Conservation (phyloP, 495 filamentous ascomycete genomes). For the Trichoderma reesei region DNA sequence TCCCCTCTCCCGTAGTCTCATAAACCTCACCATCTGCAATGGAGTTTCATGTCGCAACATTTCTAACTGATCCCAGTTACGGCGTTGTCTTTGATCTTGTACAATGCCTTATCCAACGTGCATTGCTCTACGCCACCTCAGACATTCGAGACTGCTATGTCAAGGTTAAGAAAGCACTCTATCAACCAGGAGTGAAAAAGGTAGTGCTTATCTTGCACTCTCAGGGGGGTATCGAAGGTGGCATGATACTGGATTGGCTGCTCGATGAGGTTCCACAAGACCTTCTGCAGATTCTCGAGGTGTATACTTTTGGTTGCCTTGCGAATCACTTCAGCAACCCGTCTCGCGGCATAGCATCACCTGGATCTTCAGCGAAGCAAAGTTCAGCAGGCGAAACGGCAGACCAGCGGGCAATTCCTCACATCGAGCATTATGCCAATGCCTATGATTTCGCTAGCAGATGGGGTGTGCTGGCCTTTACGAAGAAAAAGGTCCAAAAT, state of each 20-base stretch:
- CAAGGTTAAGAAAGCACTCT: constrained; percentile 49
- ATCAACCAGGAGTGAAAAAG: constrained; percentile 50
- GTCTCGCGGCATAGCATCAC: constrained; percentile 22
- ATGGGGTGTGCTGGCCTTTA: no score
- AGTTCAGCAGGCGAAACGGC: no score
- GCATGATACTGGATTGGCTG: constrained; percentile 69
- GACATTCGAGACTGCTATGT: constrained; percentile 52
- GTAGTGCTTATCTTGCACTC: constrained; percentile 72
- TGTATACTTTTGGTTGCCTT: constrained; percentile 79
- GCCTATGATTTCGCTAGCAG: no score
- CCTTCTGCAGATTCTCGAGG: constrained; percentile 58
- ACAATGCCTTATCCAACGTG: constrained; percentile 67
- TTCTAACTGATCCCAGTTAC: constrained; percentile 60
- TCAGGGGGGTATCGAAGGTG: constrained; percentile 71
- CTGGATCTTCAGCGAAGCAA: neutral
- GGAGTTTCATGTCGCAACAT: constrained; percentile 71
- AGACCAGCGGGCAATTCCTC: no score
- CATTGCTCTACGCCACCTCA: constrained; percentile 60
- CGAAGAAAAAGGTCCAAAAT: no score
- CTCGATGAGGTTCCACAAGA: constrained; percentile 64
- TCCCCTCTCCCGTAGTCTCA: constrained; percentile 45
- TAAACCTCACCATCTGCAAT: constrained; percentile 60
- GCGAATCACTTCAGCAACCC: constrained; percentile 89
- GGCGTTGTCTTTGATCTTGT: constrained; percentile 67
- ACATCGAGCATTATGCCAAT: no score